These are phyloP conservation scores for Ustilago vetiveriae DNA, from an alignment of 1,284 basidiomycete genomes.

Conservation along the genomic window DNA sequence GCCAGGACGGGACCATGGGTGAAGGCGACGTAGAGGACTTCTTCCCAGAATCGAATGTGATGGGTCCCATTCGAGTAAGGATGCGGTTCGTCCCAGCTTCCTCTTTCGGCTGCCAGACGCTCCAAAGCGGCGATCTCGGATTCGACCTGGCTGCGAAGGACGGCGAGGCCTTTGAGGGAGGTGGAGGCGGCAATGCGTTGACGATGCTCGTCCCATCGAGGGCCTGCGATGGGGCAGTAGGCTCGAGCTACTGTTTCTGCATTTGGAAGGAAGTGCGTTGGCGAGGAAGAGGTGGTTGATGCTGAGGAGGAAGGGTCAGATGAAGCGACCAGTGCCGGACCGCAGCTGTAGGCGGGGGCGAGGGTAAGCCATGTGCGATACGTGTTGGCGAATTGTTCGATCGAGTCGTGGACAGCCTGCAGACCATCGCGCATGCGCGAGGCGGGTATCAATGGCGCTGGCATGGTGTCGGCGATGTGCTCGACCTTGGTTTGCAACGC, in stretches of 20 bases:
- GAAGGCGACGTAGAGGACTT: constrained; percentile 42
- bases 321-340: constrained; percentile 11
- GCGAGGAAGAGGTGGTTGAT: background rate
- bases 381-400: constrained; percentile 23
- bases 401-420: constrained; percentile 27
- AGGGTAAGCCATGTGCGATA: constrained; percentile 33
- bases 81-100: constrained; percentile 35
- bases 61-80: constrained; percentile 52
- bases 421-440: constrained; percentile 33
- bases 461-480: constrained; percentile 7
- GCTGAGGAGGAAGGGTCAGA: background rate
- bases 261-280: constrained; percentile 3
- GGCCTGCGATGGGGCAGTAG: constrained; percentile 37
- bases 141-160: constrained; percentile 32
- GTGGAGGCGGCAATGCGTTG: constrained; percentile 28
- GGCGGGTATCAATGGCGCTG: constrained; percentile 27
- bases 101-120: constrained; percentile 21
- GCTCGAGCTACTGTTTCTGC: constrained; percentile 26
- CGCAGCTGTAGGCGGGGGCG: constrained; percentile 36
- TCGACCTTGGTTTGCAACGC: too few relatives aligned
- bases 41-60: constrained; percentile 48
- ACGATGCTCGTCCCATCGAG: constrained; percentile 43
- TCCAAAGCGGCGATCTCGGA: constrained; percentile 34
- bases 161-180: constrained; percentile 42
- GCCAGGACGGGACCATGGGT: constrained; percentile 33